These are phyloP conservation scores for Paragyromitra xinjiangensis DNA, from an alignment of 495 filamentous ascomycete species.

Conservation along the genomic window DNA sequence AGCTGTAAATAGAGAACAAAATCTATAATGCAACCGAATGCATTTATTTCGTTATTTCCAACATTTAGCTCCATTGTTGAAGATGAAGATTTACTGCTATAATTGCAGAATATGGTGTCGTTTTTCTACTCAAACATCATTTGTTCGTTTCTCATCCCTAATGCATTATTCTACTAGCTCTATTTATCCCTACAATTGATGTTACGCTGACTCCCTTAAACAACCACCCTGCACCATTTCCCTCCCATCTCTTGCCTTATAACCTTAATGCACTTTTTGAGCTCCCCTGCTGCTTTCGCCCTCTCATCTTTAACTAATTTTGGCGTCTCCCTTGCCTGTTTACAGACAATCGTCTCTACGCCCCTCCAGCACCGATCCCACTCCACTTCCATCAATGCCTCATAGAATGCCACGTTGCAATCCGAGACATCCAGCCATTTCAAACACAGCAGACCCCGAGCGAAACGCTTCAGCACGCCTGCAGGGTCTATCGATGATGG, in stretches of 20 bases:
- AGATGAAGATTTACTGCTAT: not conserved
- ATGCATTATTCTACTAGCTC: not conserved
- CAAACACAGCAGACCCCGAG: conserved; percentile 41
- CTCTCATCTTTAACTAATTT: conserved; percentile 15
- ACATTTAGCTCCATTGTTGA: too few relatives aligned
- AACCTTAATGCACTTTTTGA: conserved; percentile 34
- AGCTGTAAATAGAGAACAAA: too few relatives aligned
- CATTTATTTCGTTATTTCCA: too few relatives aligned
- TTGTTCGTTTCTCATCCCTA: not conserved
- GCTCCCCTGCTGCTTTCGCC: not conserved
- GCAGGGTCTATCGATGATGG: conserved; percentile 7
- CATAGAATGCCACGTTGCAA: conserved; percentile 40
- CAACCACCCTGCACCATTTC: conserved; percentile 42
- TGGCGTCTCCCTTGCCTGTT: conserved; percentile 23
- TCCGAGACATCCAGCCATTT: conserved; percentile 50
- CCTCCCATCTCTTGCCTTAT: conserved; percentile 39
- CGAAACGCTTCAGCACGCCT: conserved; percentile 33
- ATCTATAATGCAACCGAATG: too few relatives aligned
- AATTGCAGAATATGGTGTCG: not conserved
- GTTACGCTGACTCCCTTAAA: not conserved
- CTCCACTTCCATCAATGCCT: conserved; percentile 32
- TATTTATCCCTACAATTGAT: not conserved
- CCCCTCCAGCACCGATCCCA: conserved; percentile 52
- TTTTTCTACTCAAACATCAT: too few relatives aligned
- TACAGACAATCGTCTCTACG: conserved; percentile 47